Evolutionary conservation across 2,329 filamentous ascomycete species (phyloP).

Genomic region (Sclerotinia glacialis): DNA sequence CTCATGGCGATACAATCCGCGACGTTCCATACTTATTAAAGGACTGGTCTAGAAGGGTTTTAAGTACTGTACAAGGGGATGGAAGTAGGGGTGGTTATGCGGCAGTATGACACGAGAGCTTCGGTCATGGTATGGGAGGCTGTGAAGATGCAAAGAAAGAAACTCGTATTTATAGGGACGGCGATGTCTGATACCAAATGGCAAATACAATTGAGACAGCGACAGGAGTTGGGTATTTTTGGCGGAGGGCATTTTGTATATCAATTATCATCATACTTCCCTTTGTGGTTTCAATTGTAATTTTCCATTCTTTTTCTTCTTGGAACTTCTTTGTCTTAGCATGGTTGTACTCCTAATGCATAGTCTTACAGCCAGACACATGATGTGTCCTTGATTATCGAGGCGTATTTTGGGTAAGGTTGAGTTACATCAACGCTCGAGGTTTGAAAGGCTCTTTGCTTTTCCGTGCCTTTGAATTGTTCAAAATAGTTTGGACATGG

Average conservation of each 20-base stretch:
- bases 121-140: background rate
- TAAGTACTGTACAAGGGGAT: constrained; percentile 80
- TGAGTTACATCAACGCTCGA: background rate
- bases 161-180: background rate
- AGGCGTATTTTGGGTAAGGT: background rate
- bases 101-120: constrained; percentile 56
- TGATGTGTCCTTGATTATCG: too few species aligned
- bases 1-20: constrained; percentile 86
- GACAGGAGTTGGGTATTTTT: constrained; percentile 17
- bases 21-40: constrained; percentile 90
- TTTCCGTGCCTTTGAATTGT: background rate
- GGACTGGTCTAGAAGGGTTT: constrained; percentile 77
- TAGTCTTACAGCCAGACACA: too few species aligned
- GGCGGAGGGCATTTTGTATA: constrained; percentile 16
- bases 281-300: constrained; percentile 4
- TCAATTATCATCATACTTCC: background rate
- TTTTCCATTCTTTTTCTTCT: background rate
- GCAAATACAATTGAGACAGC: background rate
- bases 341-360: background rate
- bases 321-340: background rate
- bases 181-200: background rate
- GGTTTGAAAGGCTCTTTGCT: background rate
- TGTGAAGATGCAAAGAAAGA: background rate
- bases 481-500: background rate
- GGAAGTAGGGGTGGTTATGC: constrained; percentile 90